Evolutionary conservation across 345 rosid species (phyloP).

Genomic region (Moricandia moricandioides): DNA sequence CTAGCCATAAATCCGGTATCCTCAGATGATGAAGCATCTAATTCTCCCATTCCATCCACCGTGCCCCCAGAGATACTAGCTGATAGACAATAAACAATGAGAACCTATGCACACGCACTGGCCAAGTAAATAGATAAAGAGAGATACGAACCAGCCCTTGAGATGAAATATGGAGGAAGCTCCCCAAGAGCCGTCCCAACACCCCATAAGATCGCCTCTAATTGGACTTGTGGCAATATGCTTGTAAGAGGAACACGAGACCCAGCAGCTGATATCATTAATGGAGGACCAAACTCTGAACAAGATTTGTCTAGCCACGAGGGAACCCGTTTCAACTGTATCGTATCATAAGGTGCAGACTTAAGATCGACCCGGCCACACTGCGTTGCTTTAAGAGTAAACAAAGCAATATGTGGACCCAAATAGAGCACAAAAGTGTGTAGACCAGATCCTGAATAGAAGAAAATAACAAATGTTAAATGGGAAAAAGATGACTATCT

Average conservation of each 20-base stretch:
- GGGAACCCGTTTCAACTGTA: conserved; percentile 43
- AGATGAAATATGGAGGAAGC: conserved; percentile 99
- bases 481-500: too few relatives aligned
- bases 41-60: conserved; percentile 63
- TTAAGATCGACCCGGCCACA: conserved; percentile 72
- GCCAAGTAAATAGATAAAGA: neutral
- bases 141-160: conserved; percentile 74
- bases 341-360: conserved; percentile 90
- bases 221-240: conserved; percentile 63
- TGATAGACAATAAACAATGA: conserved; percentile 34
- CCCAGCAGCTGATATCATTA: conserved; percentile 53
- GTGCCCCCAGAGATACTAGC: conserved; percentile 72
- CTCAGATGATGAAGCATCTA: conserved; percentile 62
- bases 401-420: conserved; percentile 89
- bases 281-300: conserved; percentile 74
- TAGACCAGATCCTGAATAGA: conserved; percentile 82
- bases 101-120: neutral
- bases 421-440: conserved; percentile 96
- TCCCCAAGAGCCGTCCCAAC: conserved; percentile 98
- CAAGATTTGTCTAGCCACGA: conserved; percentile 96
- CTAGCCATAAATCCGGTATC: conserved; percentile 60
- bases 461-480: neutral
- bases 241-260: conserved; percentile 82
- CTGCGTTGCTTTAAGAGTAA: conserved; percentile 89
- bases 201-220: conserved; percentile 95